These are phyloP conservation scores for Macrocybe gigantea DNA, from an alignment of 768 basidiomycete genomes.

Conservation along the genomic window DNA sequence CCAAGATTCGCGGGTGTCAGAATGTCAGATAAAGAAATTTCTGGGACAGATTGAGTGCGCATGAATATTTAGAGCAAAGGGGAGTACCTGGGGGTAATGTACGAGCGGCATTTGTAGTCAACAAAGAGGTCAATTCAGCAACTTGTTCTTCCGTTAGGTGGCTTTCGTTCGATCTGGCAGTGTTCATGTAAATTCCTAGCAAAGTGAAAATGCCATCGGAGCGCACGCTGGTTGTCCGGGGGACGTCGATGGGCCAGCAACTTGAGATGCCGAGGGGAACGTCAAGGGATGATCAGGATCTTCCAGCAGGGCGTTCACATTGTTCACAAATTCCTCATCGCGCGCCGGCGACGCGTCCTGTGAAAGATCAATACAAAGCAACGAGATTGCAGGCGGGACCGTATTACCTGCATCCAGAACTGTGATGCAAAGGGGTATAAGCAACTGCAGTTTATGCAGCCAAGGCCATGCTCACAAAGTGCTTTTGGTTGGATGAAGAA, in stretches of 20 bases:
- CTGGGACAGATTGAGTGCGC: conserved; percentile 19
- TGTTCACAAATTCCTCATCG: conserved; percentile 68
- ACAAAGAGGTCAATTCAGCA: too few species aligned
- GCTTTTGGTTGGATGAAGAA: conserved; percentile 81
- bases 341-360: conserved; percentile 64
- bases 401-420: conserved; percentile 83
- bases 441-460: background rate
- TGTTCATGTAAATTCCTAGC: too few species aligned
- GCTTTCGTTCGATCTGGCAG: too few species aligned
- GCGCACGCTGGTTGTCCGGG: too few species aligned
- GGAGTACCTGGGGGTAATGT: background rate
- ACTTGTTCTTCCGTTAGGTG: too few species aligned
- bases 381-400: background rate
- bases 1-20: conserved; percentile 68
- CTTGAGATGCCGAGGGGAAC: too few species aligned
- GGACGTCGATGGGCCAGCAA: too few species aligned
- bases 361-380: background rate
- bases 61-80: background rate
- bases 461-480: conserved; percentile 62
- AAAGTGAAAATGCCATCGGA: too few species aligned
- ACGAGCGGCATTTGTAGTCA: too few species aligned
- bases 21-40: conserved; percentile 69
- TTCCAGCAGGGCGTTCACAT: conserved; percentile 64
- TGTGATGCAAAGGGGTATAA: conserved; percentile 20
- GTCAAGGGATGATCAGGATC: conserved; percentile 45